Percentiles rank a stretch among this genome's conserved stretches.
Conservation (phyloP, 208 protist genomes). For the Acanthamoeba divionensis region DNA sequence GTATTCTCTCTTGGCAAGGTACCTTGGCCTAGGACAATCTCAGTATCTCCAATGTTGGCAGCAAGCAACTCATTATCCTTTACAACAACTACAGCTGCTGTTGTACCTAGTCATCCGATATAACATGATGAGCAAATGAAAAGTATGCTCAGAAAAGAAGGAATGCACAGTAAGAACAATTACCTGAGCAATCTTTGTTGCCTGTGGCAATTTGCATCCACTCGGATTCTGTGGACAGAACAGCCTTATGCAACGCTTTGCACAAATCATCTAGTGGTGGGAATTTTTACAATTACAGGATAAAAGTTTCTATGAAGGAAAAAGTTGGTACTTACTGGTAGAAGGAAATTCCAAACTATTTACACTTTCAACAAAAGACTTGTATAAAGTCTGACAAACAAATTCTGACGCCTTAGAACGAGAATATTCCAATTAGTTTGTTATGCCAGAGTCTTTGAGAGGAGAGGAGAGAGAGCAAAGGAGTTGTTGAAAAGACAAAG, state of each 20-base stretch:
- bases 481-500: neutral
- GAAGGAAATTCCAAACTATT: too few species aligned
- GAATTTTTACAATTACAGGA: too few species aligned
- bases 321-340: too few species aligned
- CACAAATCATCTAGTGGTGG: neutral
- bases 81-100: slow-evolving; percentile 19
- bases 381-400: neutral
- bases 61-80: slow-evolving; percentile 30
- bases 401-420: slow-evolving; percentile 10
- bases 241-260: neutral
- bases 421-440: neutral
- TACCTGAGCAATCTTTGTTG: slow-evolving; percentile 20
- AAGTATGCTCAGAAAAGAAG: neutral
- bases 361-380: neutral
- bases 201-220: neutral
- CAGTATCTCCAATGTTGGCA: slow-evolving; percentile 24
- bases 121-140: neutral
- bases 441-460: neutral
- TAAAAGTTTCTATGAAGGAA: too few species aligned
- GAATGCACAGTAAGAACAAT: neutral
- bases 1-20: too few species aligned
- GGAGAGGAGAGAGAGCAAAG: neutral
- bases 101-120: neutral
- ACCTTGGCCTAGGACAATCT: neutral
- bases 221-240: neutral